phyloP scores from a whole-genome alignment of 305 asterid species.

The Lippia alba region DNA sequence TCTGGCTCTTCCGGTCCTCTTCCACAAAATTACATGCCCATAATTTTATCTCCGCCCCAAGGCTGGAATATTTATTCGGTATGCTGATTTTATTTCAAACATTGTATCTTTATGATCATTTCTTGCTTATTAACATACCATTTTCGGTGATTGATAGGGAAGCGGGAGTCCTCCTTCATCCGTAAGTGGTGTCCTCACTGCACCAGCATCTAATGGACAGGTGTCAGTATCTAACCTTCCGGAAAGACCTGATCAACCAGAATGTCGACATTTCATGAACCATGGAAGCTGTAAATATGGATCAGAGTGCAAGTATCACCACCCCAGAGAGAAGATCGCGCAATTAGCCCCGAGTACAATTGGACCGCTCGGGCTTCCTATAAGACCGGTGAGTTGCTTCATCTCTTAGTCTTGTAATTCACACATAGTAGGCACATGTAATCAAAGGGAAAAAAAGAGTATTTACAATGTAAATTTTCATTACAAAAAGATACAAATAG shows the following conservation, averaged over 20 bases:
- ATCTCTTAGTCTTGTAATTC: slow-evolving; percentile 20
- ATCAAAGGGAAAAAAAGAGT: no score
- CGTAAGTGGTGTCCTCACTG: slow-evolving; percentile 41
- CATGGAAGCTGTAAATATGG: slow-evolving; percentile 74
- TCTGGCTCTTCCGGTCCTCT: slow-evolving; percentile 41
- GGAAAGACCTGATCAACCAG: slow-evolving; percentile 74
- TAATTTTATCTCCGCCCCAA: slow-evolving; percentile 52
- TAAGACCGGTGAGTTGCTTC: slow-evolving; percentile 64
- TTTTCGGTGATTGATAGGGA: slow-evolving; percentile 47
- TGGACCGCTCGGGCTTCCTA: slow-evolving; percentile 72
- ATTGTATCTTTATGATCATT: no score
- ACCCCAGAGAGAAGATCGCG: slow-evolving; percentile 60
- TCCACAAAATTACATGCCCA: slow-evolving; percentile 62
- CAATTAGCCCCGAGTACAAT: slow-evolving; percentile 48
- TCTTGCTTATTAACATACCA: no score
- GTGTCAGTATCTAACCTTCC: slow-evolving; percentile 54
- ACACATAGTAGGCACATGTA: background rate
- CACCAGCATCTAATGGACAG: slow-evolving; percentile 51
- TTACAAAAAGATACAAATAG: no score
- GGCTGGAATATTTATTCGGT: slow-evolving; percentile 69
- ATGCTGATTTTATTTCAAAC: slow-evolving; percentile 25
- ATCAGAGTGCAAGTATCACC: slow-evolving; percentile 68
- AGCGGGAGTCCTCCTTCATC: slow-evolving; percentile 42
- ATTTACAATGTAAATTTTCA: no score
- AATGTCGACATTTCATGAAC: slow-evolving; percentile 66